Evolutionary conservation across 2,329 filamentous ascomycete genomes (phyloP).

Genomic region (Pestalotiopsis sp.): DNA sequence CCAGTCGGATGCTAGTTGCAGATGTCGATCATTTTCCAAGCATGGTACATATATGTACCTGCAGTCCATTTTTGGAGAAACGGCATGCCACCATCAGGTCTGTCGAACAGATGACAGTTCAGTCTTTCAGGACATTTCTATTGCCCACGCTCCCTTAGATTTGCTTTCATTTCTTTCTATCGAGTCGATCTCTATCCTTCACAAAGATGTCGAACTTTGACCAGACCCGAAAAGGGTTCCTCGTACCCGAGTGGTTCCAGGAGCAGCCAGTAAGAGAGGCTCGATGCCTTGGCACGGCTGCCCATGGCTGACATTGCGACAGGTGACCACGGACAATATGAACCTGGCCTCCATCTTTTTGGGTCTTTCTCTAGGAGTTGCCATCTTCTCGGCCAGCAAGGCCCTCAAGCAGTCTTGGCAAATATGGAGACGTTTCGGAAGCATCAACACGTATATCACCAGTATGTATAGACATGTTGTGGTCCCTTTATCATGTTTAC

Average conservation of each 20-base stretch:
- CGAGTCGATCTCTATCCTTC: not conserved
- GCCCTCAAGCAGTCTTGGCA: constrained; percentile 31
- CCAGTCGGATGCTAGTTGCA: not conserved
- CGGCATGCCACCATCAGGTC: not conserved
- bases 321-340: constrained; percentile 19
- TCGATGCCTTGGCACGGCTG: not conserved
- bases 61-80: not conserved
- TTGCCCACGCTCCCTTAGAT: not conserved
- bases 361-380: constrained; percentile 33
- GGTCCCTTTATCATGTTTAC: too few species aligned
- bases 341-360: constrained; percentile 32
- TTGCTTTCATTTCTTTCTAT: not conserved
- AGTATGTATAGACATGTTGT: constrained; percentile 2
- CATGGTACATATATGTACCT: not conserved
- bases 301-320: not conserved
- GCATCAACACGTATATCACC: constrained; percentile 30
- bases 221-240: constrained; percentile 6
- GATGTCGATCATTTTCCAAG: not conserved
- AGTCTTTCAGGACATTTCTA: not conserved
- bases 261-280: constrained; percentile 6
- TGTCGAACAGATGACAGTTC: not conserved
- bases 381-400: constrained; percentile 28
- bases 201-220: constrained; percentile 6
- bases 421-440: constrained; percentile 25
- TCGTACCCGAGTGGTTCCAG: constrained; percentile 11